A percentile compares a stretch with the other conserved stretches of the same genome.
These are phyloP conservation scores for Verticillium albo-atrum DNA, from an alignment of 2,329 filamentous ascomycete species.

Conservation along the genomic window DNA sequence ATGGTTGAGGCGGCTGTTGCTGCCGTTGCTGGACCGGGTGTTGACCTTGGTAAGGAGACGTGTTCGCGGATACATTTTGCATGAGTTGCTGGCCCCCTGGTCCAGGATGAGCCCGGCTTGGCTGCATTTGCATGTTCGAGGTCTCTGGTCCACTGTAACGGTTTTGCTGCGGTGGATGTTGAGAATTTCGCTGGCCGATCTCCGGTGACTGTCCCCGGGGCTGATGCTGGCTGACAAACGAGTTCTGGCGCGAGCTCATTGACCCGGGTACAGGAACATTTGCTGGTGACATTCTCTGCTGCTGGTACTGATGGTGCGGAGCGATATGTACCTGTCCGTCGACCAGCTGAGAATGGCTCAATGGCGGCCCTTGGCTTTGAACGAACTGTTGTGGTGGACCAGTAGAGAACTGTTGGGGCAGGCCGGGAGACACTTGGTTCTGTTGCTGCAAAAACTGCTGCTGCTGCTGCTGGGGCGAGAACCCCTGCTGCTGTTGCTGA, in stretches of 20 bases:
- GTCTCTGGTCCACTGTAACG: not conserved
- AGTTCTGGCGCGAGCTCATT: not conserved
- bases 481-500: not conserved
- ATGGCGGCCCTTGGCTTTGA: not conserved
- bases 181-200: not conserved
- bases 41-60: not conserved
- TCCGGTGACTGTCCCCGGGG: not conserved
- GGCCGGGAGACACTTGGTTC: not conserved
- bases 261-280: not conserved
- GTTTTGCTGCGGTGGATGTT: not conserved
- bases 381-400: constrained; percentile 1
- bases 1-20: constrained; percentile 1
- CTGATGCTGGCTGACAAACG: not conserved
- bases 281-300: not conserved
- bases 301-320: constrained; percentile 4
- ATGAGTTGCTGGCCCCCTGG: not conserved
- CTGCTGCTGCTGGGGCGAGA: not conserved
- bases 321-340: not conserved
- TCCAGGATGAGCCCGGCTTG: not conserved
- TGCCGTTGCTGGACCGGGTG: not conserved
- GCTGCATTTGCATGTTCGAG: not conserved
- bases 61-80: not conserved
- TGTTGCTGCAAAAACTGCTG: not conserved
- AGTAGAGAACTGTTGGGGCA: constrained; percentile 3
- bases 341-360: not conserved